Percentiles rank a stretch among this genome's conserved stretches.
Evolutionary conservation across 306 rosid species (phyloP).

Genomic region (Crotalaria pallida): DNA sequence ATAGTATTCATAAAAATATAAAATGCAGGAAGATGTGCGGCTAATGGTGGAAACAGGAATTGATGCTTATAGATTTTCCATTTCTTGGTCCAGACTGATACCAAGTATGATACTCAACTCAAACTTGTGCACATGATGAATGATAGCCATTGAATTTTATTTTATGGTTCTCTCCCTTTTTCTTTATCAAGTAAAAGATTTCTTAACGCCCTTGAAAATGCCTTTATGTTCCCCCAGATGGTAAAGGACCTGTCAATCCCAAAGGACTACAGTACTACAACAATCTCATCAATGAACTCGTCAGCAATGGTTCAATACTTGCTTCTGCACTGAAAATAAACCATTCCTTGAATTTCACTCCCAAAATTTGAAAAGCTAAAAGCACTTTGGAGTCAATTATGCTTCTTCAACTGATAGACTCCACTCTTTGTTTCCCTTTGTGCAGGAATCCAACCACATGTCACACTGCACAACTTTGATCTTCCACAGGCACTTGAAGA

Average conservation of each 20-base stretch:
- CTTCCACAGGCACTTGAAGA: slow-evolving; percentile 78
- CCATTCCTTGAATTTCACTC: not conserved
- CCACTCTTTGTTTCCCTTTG: not conserved
- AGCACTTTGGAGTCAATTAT: not conserved
- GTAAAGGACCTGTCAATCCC: slow-evolving; percentile 69
- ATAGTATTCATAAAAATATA: not conserved
- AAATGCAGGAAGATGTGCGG: slow-evolving; percentile 78
- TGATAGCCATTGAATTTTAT: too few species aligned
- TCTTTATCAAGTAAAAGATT: too few species aligned
- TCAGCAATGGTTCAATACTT: slow-evolving; percentile 38
- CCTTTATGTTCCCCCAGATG: slow-evolving; percentile 33
- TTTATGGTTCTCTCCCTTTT: too few species aligned
- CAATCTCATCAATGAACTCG: slow-evolving; percentile 63
- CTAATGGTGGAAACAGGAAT: slow-evolving; percentile 56
- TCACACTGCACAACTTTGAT: slow-evolving; percentile 49
- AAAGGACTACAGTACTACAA: slow-evolving; percentile 71
- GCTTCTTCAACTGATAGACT: slow-evolving; percentile 4
- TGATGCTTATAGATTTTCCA: slow-evolving; percentile 61
- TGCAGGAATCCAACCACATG: slow-evolving; percentile 76
- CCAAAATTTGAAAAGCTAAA: not conserved
- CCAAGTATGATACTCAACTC: slow-evolving; percentile 40
- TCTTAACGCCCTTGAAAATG: not conserved
- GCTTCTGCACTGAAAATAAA: slow-evolving; percentile 4
- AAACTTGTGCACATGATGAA: not conserved
- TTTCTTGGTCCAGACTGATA: slow-evolving; percentile 74